Base-by-base conservation (phyloP, 129 eudicot genomes). In the Helichrysum umbraculigerum region DNA sequence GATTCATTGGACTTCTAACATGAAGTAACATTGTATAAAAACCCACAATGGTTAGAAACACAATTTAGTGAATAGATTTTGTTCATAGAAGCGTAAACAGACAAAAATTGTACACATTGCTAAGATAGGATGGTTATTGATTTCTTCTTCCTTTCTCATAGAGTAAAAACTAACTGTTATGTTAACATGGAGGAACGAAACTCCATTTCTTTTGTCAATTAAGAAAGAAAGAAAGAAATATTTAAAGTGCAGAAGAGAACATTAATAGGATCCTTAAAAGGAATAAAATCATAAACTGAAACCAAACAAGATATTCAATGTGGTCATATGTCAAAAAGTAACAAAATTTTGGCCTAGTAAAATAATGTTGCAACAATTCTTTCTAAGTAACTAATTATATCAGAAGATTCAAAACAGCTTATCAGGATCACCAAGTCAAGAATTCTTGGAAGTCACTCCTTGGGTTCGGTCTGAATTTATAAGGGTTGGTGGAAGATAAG, bases 401-500 rank as follows among this genome's bases (percentile, higher is more conserved):
- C 62, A 78, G 16, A 29, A 62, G 34, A 17, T 5, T 51, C 64
- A 79, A 63, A 59, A 1, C 14, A 21, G 32, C 79, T 37, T 66
- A n/a, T 37, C 69, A 58, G 25, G 68, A 64, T 35, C 67, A 76
- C 56, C 19, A 37, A 29, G 60, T 87, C 81, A 90, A 22, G 87
- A 88, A 78, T 69, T 84, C 86, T 90, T 89, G 74, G 86, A 81
- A 66, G 68, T 59, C 28, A 57, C 42, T 52, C 78, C 70, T 20
- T 30, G 76, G 42, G 75, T 71, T 75, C 54, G 66, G 58, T 88
- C 66, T 19, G 68, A 81, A 22, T 63, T 83, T 37, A 87, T 64
- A 62, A 91, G 82, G 82, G 63, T 32, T 4, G 84, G 51, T 59
- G 93, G 96, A 70, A 94, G 86, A 76, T 84, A 87, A 74, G 79